Conservation (phyloP, 2,329 filamentous ascomycete genomes). For the Alternaria triticina region DNA sequence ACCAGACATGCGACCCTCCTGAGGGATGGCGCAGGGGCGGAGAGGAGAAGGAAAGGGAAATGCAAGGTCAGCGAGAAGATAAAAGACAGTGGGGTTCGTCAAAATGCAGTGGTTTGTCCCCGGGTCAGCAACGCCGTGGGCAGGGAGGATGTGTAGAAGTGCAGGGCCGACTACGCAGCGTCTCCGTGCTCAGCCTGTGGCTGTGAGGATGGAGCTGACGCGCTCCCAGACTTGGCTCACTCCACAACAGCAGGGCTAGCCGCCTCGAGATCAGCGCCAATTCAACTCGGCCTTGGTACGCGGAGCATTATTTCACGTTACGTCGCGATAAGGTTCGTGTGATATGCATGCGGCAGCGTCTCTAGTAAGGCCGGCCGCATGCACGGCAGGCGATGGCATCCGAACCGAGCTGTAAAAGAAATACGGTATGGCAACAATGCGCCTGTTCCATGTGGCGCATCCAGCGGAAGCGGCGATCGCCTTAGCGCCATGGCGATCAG, state of each 20-base stretch:
- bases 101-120: constrained; percentile 8
- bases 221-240: constrained; percentile 18
- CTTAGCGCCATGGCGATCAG: constrained; percentile 23
- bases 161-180: background rate
- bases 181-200: constrained; percentile 14
- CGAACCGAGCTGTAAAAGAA: background rate
- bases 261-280: constrained; percentile 16
- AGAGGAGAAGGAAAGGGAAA: constrained; percentile 19
- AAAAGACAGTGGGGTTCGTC: constrained; percentile 14
- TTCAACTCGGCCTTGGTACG: constrained; percentile 1
- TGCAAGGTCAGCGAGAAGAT: constrained; percentile 8
- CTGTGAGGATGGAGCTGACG: constrained; percentile 21
- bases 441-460: constrained; percentile 6
- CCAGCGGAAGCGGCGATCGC: constrained; percentile 9
- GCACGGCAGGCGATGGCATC: background rate
- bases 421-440: background rate
- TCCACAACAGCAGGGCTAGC: constrained; percentile 18
- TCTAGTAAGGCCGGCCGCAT: background rate
- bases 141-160: constrained; percentile 13
- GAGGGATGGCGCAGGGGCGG: constrained; percentile 32
- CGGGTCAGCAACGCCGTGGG: constrained; percentile 21
- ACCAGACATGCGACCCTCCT: constrained; percentile 37
- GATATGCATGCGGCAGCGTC: background rate
- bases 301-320: constrained; percentile 6
- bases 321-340: constrained; percentile 6